phyloP scores from a whole-genome alignment of 495 filamentous ascomycete species.

The Elasticomyces elasticus region DNA sequence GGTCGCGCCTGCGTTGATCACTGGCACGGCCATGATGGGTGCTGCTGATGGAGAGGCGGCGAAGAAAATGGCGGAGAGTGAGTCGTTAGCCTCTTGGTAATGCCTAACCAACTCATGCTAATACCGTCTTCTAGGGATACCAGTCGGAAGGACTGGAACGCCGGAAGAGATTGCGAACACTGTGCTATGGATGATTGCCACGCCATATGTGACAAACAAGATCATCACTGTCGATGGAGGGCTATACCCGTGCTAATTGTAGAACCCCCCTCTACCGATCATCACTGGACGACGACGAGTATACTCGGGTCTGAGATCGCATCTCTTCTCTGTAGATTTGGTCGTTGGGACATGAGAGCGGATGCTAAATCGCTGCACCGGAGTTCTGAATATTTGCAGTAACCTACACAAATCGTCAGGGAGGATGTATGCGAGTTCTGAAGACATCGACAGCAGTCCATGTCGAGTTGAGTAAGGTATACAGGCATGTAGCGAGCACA shows the following conservation, averaged over 20 bases:
- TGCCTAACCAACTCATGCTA: neutral
- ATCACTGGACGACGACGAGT: neutral
- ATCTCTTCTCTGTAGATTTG: no score
- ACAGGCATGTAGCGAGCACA: no score
- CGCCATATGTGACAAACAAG: constrained; percentile 29
- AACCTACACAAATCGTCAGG: no score
- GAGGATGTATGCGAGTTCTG: no score
- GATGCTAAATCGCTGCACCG: no score
- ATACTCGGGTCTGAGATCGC: no score
- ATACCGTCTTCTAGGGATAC: constrained; percentile 21
- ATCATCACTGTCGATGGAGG: constrained; percentile 30
- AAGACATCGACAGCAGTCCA: no score
- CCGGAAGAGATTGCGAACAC: constrained; percentile 31
- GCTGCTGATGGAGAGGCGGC: constrained; percentile 12
- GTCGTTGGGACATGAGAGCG: no score
- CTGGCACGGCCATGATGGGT: constrained; percentile 28
- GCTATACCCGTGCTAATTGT: constrained; percentile 22
- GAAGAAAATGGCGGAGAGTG: constrained; percentile 20
- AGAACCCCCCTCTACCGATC: no score
- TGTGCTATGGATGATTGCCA: constrained; percentile 31
- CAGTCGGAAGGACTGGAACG: constrained; percentile 25
- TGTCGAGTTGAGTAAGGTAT: no score
- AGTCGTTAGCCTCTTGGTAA: constrained; percentile 4
- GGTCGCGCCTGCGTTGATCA: constrained; percentile 31
- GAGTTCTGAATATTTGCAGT: no score